These are phyloP conservation scores for Dissophora globulifera DNA, from an alignment of 192 early-diverging fungal genomes.

Conservation along the genomic window DNA sequence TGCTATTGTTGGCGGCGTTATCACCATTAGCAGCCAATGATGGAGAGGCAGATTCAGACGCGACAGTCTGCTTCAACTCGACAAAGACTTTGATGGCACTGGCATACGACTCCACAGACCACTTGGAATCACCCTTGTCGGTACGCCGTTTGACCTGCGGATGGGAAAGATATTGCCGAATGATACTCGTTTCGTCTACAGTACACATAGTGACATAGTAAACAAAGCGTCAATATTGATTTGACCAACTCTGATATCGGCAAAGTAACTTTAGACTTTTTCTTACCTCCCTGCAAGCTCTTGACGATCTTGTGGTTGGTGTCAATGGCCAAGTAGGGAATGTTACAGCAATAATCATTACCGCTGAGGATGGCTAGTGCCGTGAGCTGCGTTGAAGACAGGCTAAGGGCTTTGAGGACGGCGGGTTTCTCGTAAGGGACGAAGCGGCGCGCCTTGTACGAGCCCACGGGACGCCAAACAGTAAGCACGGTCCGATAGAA, in stretches of 20 bases:
- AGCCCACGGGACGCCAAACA: constrained; percentile 13
- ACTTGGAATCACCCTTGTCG: background rate
- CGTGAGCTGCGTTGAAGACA: constrained; percentile 2
- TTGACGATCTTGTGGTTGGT: constrained; percentile 14
- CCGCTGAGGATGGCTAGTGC: constrained; percentile 26
- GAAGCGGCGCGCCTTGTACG: background rate
- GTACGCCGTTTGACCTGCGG: background rate
- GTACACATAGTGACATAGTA: too few species aligned
- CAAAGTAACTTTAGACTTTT: too few species aligned
- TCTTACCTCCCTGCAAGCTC: constrained; percentile 10
- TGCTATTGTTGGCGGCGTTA: too few species aligned
- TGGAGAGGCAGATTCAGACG: background rate
- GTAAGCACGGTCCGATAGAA: constrained; percentile 6
- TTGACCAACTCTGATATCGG: too few species aligned
- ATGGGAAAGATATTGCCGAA: constrained; percentile 5
- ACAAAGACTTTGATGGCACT: constrained; percentile 17
- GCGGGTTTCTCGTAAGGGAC: background rate
- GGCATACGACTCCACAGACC: constrained; percentile 8
- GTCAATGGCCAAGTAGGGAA: constrained; percentile 9
- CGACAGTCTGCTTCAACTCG: constrained; percentile 4
- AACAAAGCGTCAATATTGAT: too few species aligned
- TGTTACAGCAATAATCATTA: constrained; percentile 21
- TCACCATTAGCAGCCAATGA: background rate
- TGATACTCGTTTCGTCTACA: background rate
- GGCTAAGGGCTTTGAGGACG: background rate